phyloP scores from a whole-genome alignment of 768 basidiomycete species.

The Rhodotorula sphaerocarpa region DNA sequence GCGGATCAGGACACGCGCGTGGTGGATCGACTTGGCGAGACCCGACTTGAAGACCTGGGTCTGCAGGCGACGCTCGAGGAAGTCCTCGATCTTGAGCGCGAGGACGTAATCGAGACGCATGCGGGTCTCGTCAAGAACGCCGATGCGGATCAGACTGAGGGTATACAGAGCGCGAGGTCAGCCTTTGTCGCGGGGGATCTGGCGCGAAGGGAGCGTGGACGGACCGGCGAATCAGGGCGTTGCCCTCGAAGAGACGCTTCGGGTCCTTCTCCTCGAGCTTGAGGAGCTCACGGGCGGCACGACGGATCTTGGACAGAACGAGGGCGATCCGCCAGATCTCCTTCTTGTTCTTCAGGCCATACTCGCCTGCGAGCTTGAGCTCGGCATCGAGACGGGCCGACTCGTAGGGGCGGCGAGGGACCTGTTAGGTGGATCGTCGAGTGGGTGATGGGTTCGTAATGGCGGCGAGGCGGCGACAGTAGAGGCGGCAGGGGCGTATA shows the following conservation, averaged over 20 bases:
- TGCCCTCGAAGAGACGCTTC: slow-evolving; percentile 94
- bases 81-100: slow-evolving; percentile 97
- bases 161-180: slow-evolving; percentile 47
- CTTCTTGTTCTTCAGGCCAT: slow-evolving; percentile 99
- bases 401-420: slow-evolving; percentile 37
- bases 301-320: slow-evolving; percentile 97
- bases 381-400: slow-evolving; percentile 79
- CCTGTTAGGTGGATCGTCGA: slow-evolving; percentile 12
- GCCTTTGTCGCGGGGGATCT: not conserved
- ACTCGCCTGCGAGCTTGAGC: slow-evolving; percentile 99
- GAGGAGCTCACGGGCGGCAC: slow-evolving; percentile 99
- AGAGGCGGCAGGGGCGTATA: no score
- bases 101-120: slow-evolving; percentile 99
- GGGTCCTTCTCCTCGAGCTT: slow-evolving; percentile 99
- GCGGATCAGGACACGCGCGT: slow-evolving; percentile 93
- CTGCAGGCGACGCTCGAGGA: slow-evolving; percentile 97
- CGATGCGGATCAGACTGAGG: slow-evolving; percentile 77
- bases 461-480: no score
- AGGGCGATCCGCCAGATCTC: slow-evolving; percentile 99
- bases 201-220: not conserved
- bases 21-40: slow-evolving; percentile 95
- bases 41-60: slow-evolving; percentile 99
- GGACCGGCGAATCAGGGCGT: slow-evolving; percentile 68
- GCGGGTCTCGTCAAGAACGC: slow-evolving; percentile 96
- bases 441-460: no score